Evolutionary conservation across 495 filamentous ascomycete species (phyloP).

Genomic region (Penicillium waksmanii): DNA sequence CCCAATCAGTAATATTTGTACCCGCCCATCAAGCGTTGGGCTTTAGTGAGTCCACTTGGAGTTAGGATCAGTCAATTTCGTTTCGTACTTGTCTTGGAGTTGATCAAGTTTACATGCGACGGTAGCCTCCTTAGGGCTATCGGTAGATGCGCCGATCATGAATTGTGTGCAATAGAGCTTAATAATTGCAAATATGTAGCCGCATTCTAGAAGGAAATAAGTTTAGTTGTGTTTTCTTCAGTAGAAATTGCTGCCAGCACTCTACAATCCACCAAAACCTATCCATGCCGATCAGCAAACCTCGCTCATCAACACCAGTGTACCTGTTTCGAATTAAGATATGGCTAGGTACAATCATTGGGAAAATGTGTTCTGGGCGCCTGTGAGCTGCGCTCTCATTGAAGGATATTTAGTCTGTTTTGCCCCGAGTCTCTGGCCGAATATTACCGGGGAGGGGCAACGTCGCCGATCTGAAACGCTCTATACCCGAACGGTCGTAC

Average conservation of each 20-base stretch:
- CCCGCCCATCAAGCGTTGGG: conserved; percentile 16
- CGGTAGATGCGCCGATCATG: background rate
- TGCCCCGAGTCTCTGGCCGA: conserved; percentile 6
- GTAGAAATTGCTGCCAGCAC: no score
- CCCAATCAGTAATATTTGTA: conserved; percentile 26
- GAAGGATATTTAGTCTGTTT: conserved; percentile 19
- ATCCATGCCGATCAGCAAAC: background rate
- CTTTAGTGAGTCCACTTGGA: background rate
- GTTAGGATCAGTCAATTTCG: background rate
- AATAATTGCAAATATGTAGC: background rate
- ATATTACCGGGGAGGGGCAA: conserved; percentile 18
- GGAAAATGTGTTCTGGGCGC: background rate
- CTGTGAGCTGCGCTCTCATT: conserved; percentile 15
- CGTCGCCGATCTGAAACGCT: conserved; percentile 27
- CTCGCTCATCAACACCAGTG: background rate
- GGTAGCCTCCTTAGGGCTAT: background rate
- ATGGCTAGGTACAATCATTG: background rate
- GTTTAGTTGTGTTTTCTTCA: no score
- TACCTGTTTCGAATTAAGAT: conserved; percentile 11
- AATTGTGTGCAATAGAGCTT: conserved; percentile 3
- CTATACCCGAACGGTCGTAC: conserved; percentile 18
- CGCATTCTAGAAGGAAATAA: background rate
- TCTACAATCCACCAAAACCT: background rate
- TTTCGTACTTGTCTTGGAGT: background rate
- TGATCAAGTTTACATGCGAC: conserved; percentile 3